Evolutionary conservation across 148 eudicot species (phyloP), one percentile per base, ranked within the genome.

Genomic region (Fallopia convolvulus): DNA sequence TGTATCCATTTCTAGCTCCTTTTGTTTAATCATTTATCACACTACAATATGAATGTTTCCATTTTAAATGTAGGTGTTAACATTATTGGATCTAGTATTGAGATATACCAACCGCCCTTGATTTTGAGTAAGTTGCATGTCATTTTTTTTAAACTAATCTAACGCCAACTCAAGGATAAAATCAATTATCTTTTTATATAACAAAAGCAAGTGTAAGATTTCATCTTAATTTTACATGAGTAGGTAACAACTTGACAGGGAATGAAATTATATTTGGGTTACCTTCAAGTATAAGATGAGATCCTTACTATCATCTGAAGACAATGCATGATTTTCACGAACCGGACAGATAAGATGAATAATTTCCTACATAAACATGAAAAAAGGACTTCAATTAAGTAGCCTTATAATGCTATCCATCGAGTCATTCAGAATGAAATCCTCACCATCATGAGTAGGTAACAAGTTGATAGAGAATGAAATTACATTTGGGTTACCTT

Each of bases 401-500:
- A 26, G 30, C 30, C 30, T 26, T 26, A 26, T 26, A 26, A 26
- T 26, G 30, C 30, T 26, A 26, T 0, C 30, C 30, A 26, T 26
- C 30, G 30, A 26, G 30, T 26, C 30, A 26, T 26, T 26, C 30
- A 26, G 30, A 26, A 26, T 26, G 30, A 26, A 26, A 26, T 26
- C 30, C 30, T 26, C 30, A 26, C 1, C 30, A 26, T 26, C 30
- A 26, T 26, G 30, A 26, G 30, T 26, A 26, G 30, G 30, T 26
- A 26, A 26, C 30, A 26, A 26, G 30, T 26, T 26, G 30, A 26
- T 26, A 26, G 30, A 26, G 30, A 26, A 0, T 30, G 18, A 26
- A 4, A 63, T 26, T 26, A 26, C 30, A 26, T 75, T 13, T 44
- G 61, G 30, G 0, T 77, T 87, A 94, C 99, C 99, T 90, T 94